phyloP scores from a whole-genome alignment of 441 rosid genomes.

The Corymbia calophylla region DNA sequence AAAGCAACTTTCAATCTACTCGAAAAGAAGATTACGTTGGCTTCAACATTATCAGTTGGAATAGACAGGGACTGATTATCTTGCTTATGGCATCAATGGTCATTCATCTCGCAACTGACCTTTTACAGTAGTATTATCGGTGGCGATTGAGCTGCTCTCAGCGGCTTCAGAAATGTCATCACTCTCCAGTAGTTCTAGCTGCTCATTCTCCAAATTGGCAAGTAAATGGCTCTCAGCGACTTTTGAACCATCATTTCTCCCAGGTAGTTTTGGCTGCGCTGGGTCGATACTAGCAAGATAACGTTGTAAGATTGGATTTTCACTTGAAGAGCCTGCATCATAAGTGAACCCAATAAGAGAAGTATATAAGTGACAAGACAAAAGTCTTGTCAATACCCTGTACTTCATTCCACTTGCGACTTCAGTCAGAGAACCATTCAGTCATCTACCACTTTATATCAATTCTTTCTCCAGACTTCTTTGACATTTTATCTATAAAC shows the following conservation, averaged over 20 bases:
- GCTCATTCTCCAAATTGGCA: not conserved
- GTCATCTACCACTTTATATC: not conserved
- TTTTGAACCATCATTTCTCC: not conserved
- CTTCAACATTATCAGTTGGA: not conserved
- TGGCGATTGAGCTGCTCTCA: not conserved
- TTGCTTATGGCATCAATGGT: not conserved
- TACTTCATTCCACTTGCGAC: not conserved
- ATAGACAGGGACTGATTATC: not conserved
- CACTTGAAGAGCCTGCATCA: slow-evolving; percentile 14
- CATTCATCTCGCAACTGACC: slow-evolving; percentile 10
- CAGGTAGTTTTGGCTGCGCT: not conserved
- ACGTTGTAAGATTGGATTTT: fast-evolving
- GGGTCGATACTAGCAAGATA: fast-evolving
- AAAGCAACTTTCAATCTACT: not conserved
- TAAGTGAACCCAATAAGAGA: not conserved
- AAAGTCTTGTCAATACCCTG: not conserved
- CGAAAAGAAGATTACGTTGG: not conserved
- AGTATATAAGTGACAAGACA: not conserved
- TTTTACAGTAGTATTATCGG: not conserved
- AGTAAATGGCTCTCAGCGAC: not conserved
- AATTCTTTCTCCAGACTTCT: not conserved
- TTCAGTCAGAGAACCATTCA: not conserved
- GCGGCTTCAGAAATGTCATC: not conserved
- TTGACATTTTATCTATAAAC: not conserved
- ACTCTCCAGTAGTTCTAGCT: not conserved